A percentile compares a stretch with the other conserved stretches of the same genome.
Conservation (phyloP, 768 basidiomycete genomes). For the Agrocybe praecox region DNA sequence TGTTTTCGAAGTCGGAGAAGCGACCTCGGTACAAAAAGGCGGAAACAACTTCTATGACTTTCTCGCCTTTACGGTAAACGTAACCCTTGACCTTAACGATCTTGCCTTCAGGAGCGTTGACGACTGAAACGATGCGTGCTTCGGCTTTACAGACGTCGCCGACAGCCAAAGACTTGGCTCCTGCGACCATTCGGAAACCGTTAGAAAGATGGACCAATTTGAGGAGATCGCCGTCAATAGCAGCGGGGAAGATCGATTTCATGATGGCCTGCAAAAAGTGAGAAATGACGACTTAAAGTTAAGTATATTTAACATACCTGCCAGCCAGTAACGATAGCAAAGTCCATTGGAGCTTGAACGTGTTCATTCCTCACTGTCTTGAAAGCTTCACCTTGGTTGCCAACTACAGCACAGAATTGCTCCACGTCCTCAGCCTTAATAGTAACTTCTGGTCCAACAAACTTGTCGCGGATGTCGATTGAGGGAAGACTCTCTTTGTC, state of each 20-base stretch:
- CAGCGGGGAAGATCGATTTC: slow-evolving; percentile 92
- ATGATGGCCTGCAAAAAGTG: slow-evolving; percentile 81
- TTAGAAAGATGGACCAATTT: slow-evolving; percentile 98
- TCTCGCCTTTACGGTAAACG: slow-evolving; percentile 75
- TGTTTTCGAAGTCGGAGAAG: slow-evolving; percentile 93
- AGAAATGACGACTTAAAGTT: slow-evolving; percentile 1
- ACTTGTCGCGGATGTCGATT: slow-evolving; percentile 81
- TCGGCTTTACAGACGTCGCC: slow-evolving; percentile 92
- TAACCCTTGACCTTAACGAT: slow-evolving; percentile 87
- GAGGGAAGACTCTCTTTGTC: slow-evolving; percentile 75
- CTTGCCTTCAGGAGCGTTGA: slow-evolving; percentile 91
- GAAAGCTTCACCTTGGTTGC: slow-evolving; percentile 91
- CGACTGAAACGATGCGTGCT: slow-evolving; percentile 86
- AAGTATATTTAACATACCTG: slow-evolving; percentile 59
- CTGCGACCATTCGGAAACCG: slow-evolving; percentile 88
- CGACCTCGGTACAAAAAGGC: slow-evolving; percentile 96
- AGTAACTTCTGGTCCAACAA: slow-evolving; percentile 84
- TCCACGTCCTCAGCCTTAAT: slow-evolving; percentile 81
- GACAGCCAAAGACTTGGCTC: slow-evolving; percentile 72
- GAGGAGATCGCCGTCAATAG: slow-evolving; percentile 92
- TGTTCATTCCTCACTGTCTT: slow-evolving; percentile 70
- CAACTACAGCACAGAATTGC: slow-evolving; percentile 89
- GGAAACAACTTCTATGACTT: slow-evolving; percentile 91
- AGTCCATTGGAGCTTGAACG: slow-evolving; percentile 96
- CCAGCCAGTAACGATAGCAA: slow-evolving; percentile 98